Base-by-base conservation (phyloP, 352 stramenopile species). In the Phytopythium mirpurense region DNA sequence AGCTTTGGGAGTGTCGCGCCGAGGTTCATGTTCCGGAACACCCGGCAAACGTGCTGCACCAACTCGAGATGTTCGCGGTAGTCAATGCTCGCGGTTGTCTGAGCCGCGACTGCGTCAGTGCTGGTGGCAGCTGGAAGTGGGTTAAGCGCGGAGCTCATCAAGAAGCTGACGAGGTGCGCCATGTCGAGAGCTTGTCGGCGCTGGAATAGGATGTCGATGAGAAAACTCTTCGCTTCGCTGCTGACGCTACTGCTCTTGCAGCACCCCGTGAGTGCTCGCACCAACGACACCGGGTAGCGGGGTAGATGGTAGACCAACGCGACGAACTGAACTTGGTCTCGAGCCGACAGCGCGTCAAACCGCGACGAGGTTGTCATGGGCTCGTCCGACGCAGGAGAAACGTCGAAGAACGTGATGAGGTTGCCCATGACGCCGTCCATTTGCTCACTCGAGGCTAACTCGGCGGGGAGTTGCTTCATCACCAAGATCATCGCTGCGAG, bases 131-230 rank as follows among this genome's bases (percentile, higher is more conserved):
- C 9, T 5, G 41, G 24, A 21, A 47, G 41, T 34, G 74, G 68
- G 14, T 44, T 54, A n/a, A 93, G 68, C 18, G 85, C 67, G 6
- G 70, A 74, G 37, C 79, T 91, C 54, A 93, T 83, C 27, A 91
- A 68, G 60, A 93, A 93, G 51, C 80, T 91, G 24, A 90, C 72
- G 16, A 93, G 68, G 54, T 88, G 78, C 6, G 76, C 80, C 2
- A 90, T 67, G 54, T 93, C 78, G 38, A 93, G 54, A 50, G 52
- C 60, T 23, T 85, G 65, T 26, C 70, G 64, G 6, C 80, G 74
- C 54, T 88, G 77, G 57, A 85, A 75, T 2, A 93, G 37, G 62
- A 93, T 88, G 43, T 93, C 83, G 40, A 93, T 74, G 19, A 91
- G 58, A 44, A 90, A 93, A 31, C 69, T 90, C 65, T 93, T 93